Conservation (phyloP, 345 rosid species). For the Noccaea bulbosa region DNA sequence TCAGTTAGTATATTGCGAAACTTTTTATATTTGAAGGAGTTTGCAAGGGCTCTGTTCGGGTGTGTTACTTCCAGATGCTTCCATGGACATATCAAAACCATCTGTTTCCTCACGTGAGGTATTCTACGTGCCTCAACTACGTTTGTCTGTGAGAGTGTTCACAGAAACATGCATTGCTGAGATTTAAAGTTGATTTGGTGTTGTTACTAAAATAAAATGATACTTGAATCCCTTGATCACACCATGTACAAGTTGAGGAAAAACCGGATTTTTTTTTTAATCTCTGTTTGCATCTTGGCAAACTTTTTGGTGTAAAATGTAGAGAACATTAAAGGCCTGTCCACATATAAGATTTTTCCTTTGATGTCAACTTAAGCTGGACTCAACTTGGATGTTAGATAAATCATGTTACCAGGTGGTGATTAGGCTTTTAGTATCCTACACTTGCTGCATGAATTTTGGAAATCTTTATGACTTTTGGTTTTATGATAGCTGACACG, state of each 20-base stretch:
- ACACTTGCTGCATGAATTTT: slow-evolving; percentile 22
- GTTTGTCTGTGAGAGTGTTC: slow-evolving; percentile 26
- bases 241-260: slow-evolving; percentile 2
- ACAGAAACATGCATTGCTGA: slow-evolving; percentile 14
- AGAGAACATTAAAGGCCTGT: slow-evolving; percentile 11
- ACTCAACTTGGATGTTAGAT: slow-evolving; percentile 14
- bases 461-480: slow-evolving; percentile 10
- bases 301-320: slow-evolving; percentile 5
- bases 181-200: slow-evolving; percentile 20
- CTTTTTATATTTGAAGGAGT: slow-evolving; percentile 62
- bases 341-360: slow-evolving; percentile 10
- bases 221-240: slow-evolving; percentile 18
- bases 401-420: slow-evolving; percentile 21
- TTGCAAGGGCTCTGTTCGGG: slow-evolving; percentile 69
- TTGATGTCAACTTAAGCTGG: slow-evolving; percentile 25
- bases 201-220: slow-evolving; percentile 8
- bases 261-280: not conserved
- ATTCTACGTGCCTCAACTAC: slow-evolving; percentile 21
- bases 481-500: slow-evolving; percentile 11
- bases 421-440: slow-evolving; percentile 5
- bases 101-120: slow-evolving; percentile 52
- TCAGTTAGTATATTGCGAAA: slow-evolving; percentile 19
- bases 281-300: slow-evolving; percentile 33
- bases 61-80: slow-evolving; percentile 49
- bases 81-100: slow-evolving; percentile 46